Evolutionary conservation across 805 yeast species (phyloP).

Genomic region (Dipodascopsis tothii): DNA sequence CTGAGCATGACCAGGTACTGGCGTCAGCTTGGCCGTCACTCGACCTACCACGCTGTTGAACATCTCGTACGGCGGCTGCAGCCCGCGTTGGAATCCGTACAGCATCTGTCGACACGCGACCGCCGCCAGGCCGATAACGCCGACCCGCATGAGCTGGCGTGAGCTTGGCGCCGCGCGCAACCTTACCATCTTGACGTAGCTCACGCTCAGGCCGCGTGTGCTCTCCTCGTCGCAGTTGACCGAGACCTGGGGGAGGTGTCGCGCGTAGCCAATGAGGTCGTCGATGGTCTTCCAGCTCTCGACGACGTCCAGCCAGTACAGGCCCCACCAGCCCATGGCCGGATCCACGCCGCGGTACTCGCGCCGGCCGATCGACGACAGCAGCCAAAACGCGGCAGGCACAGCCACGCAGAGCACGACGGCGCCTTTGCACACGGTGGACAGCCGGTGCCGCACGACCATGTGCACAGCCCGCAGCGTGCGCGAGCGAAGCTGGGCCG

Average conservation of each 20-base stretch:
- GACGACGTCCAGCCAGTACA: not conserved
- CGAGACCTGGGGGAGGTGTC: not conserved
- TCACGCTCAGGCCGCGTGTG: not conserved
- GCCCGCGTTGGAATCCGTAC: no score
- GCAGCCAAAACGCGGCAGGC: not conserved
- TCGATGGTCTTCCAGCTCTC: not conserved
- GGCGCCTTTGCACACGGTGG: not conserved
- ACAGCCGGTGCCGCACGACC: not conserved
- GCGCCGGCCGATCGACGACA: not conserved
- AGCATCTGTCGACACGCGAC: no score
- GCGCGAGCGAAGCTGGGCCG: not conserved
- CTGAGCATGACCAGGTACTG: conserved; percentile 29
- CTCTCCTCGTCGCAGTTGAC: not conserved
- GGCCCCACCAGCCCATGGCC: not conserved
- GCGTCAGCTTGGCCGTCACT: conserved; percentile 97
- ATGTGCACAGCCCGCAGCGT: not conserved
- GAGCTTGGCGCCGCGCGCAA: no score
- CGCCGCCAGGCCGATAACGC: no score
- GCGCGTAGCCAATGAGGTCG: not conserved
- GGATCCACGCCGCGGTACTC: not conserved
- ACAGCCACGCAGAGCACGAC: not conserved
- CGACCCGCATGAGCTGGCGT: no score
- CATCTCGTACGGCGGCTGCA: conserved; percentile 94
- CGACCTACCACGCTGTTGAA: conserved; percentile 94
- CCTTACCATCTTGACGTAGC: not conserved